phyloP scores from a whole-genome alignment of 208 protist species.

The Trypanosoma avium region DNA sequence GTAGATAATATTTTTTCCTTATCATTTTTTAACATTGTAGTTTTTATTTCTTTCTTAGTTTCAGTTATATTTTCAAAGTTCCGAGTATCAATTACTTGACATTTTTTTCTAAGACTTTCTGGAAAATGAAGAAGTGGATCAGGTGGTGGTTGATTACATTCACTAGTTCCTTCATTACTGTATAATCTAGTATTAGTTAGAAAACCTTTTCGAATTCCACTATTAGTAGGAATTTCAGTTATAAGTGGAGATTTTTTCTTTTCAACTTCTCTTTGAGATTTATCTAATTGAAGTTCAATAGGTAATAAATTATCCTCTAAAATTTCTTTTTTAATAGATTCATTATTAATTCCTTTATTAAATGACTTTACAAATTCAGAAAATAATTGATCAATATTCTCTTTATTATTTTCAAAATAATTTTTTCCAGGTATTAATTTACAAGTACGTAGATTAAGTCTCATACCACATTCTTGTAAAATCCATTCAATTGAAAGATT shows the following conservation, averaged over 20 bases:
- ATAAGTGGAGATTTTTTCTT: slow-evolving; percentile 42
- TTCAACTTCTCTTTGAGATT: slow-evolving; percentile 2
- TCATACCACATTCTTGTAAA: slow-evolving; percentile 64
- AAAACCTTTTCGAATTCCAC: slow-evolving; percentile 77
- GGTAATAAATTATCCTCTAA: slow-evolving; percentile 3
- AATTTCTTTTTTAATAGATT: neutral
- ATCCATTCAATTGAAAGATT: slow-evolving; percentile 77
- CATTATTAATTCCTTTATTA: slow-evolving; percentile 22
- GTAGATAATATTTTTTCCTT: neutral
- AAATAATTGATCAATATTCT: slow-evolving; percentile 15
- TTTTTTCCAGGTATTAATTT: slow-evolving; percentile 37
- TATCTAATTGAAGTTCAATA: slow-evolving; percentile 19
- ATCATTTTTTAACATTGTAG: neutral
- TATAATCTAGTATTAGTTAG: slow-evolving; percentile 56
- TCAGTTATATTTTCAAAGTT: slow-evolving; percentile 1
- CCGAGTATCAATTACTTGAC: slow-evolving; percentile 74
- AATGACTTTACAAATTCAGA: slow-evolving; percentile 24
- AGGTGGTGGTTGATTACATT: slow-evolving; percentile 46
- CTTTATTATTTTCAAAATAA: slow-evolving; percentile 29
- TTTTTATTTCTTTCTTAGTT: neutral
- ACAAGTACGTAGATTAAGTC: slow-evolving; percentile 41
- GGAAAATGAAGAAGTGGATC: slow-evolving; percentile 79
- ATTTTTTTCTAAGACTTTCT: slow-evolving; percentile 61
- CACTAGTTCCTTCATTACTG: slow-evolving; percentile 46
- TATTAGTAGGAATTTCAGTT: slow-evolving; percentile 48